phyloP scores from a whole-genome alignment of 2,329 filamentous ascomycete species.

The Paraconiothyrium sp. region DNA sequence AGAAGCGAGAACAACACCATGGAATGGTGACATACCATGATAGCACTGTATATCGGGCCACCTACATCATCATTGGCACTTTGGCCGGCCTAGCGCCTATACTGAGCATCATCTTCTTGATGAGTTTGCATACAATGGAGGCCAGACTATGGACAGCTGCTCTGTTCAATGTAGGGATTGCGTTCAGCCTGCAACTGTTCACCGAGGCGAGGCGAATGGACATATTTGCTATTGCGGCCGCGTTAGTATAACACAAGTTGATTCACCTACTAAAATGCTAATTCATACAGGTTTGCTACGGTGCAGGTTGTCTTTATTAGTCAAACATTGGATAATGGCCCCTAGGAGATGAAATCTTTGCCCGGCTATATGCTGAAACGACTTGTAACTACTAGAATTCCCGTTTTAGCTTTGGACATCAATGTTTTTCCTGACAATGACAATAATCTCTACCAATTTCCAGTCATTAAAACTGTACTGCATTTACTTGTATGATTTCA shows the following conservation, averaged over 20 bases:
- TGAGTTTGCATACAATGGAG: not conserved
- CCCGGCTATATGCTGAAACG: not conserved
- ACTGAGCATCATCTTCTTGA: not conserved
- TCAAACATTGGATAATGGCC: not conserved
- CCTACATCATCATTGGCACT: not conserved
- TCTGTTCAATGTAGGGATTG: not conserved
- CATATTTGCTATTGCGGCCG: not conserved
- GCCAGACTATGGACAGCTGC: not conserved
- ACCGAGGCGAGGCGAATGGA: not conserved
- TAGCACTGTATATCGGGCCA: not conserved
- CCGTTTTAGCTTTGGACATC: too few species aligned
- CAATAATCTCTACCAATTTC: too few species aligned
- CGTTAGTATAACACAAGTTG: not conserved
- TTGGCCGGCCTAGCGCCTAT: not conserved
- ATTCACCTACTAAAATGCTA: not conserved
- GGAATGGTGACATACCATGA: not conserved
- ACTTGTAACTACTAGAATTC: not conserved
- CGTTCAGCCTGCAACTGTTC: not conserved
- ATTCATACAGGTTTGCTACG: not conserved
- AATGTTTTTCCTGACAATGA: too few species aligned
- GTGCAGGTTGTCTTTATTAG: conserved; percentile 1
- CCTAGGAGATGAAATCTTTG: not conserved
- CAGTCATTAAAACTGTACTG: too few species aligned
- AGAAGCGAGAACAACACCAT: not conserved
- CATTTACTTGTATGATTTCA: too few species aligned